These are phyloP conservation scores for Bothriochloa decipiens DNA, from an alignment of 176 grass and related monocot species.

Conservation along the genomic window DNA sequence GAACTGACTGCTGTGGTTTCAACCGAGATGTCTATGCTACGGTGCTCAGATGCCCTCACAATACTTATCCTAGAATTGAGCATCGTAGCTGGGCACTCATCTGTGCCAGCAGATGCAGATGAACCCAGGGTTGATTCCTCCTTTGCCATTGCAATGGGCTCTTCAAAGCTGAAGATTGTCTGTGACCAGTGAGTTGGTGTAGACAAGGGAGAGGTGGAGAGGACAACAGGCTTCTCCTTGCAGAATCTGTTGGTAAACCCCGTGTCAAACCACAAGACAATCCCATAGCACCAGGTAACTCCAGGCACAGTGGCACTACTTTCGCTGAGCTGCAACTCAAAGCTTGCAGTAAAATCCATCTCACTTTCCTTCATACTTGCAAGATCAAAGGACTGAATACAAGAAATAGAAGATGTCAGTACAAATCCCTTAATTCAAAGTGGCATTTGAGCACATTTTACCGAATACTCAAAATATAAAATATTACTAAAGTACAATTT, in stretches of 20 bases:
- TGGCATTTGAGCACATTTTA: constrained; percentile 4
- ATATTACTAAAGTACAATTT: not conserved
- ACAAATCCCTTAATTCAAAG: constrained; percentile 9
- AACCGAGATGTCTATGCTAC: constrained; percentile 78
- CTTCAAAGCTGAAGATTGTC: constrained; percentile 81
- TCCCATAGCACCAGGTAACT: constrained; percentile 70
- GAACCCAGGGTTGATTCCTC: constrained; percentile 25
- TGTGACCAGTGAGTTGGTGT: constrained; percentile 89
- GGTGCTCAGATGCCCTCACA: constrained; percentile 68
- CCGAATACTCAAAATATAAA: not conserved
- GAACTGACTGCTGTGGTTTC: constrained; percentile 61
- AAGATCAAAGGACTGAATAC: constrained; percentile 74
- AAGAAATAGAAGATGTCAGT: constrained; percentile 32
- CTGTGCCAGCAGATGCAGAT: constrained; percentile 55
- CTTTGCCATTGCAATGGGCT: constrained; percentile 67
- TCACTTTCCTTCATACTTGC: constrained; percentile 74
- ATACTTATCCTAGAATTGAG: constrained; percentile 80
- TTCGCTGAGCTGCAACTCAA: constrained; percentile 64
- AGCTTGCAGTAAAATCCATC: constrained; percentile 87
- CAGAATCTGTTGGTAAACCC: constrained; percentile 83
- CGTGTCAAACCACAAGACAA: constrained; percentile 90
- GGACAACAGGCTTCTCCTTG: constrained; percentile 70
- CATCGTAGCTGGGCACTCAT: constrained; percentile 47
- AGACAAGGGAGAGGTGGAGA: constrained; percentile 83
- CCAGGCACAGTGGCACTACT: constrained; percentile 12